A percentile compares a stretch with the other conserved stretches of the same genome.
Conservation (phyloP, 768 basidiomycete genomes). For the Hygrophoropsis aurantiaca region DNA sequence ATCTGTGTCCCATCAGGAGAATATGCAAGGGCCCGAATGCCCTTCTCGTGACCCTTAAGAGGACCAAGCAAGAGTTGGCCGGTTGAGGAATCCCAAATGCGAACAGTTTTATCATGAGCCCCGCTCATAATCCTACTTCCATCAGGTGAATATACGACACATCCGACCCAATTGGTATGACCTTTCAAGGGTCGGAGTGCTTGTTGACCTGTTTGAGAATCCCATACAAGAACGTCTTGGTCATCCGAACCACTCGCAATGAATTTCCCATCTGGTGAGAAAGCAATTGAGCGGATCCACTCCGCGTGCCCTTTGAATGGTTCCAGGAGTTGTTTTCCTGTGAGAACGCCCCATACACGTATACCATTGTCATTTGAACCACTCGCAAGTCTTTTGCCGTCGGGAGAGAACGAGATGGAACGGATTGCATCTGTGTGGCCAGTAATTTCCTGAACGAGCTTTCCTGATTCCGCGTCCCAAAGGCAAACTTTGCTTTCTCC, state of each 20-base stretch:
- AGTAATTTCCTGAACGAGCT: background rate
- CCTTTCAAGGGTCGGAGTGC: background rate
- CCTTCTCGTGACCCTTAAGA: background rate
- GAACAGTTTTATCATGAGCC: conserved; percentile 2
- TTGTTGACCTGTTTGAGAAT: background rate
- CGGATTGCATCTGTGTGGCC: conserved; percentile 17
- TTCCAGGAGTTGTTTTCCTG: background rate
- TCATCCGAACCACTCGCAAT: conserved; percentile 2
- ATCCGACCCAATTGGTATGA: background rate
- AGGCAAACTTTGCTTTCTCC: conserved; percentile 13
- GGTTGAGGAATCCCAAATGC: conserved; percentile 1
- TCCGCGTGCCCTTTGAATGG: background rate
- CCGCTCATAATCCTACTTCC: conserved; percentile 7
- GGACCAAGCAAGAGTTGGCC: background rate
- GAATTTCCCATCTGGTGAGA: conserved; percentile 6
- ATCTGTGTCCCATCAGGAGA: conserved; percentile 6
- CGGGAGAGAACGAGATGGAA: conserved; percentile 40
- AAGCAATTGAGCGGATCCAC: conserved; percentile 1
- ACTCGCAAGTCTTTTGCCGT: conserved; percentile 40
- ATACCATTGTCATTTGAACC: conserved; percentile 32
- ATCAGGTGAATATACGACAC: conserved; percentile 10
- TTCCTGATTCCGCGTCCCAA: conserved; percentile 8
- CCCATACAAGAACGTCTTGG: background rate
- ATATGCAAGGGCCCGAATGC: background rate
- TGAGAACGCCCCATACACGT: conserved; percentile 5